Evolutionary conservation across 192 early-diverging fungal species (phyloP), one percentile per base, ranked within the genome.

Genomic region (Chytriomyces sp.): DNA sequence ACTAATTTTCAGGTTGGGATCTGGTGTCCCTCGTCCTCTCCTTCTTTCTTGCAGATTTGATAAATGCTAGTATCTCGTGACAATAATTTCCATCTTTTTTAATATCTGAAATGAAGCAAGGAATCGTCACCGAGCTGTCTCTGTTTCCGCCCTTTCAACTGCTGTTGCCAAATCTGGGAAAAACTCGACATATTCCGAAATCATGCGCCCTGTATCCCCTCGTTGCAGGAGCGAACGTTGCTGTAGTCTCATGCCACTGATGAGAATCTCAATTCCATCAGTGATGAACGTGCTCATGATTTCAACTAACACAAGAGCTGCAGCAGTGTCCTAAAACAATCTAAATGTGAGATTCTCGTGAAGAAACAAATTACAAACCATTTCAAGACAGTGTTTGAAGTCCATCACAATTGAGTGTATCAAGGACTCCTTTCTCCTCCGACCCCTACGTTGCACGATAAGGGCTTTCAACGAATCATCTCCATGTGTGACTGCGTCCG

Each of bases 321-420:
- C 78, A 14, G 72, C 78, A 19, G 78, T 70, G 56, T 79, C 78
- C 56, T 61, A 58, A 26, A 2, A 26, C 57, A 58, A 28, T 3
- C 14, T 17, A 25, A 26, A 58, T 3, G 12, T 25, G 31, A 25
- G 17, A 17, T 32, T 26, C 28, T 2, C 28, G 31, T 26, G n/a
- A n/a, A n/a, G n/a, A 58, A 58, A 30, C 17, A 3, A 25, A 3
- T 22, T 25, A 58, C 57, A 30, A 12, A 58, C 57, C 41, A 73
- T 14, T 26, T 73, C 71, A 6, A 73, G 17, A 37, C 71, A 73
- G 52, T 73, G 71, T 61, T 63, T 61, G 30, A 73, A 73, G 31
- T 73, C 71, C 30, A 73, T 39, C 10, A 73, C 59, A 25, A 73
- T 64, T 3, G 71, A 33, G 41, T 73, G 71, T n/a, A 68, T 68